Evolutionary conservation across 1,139 yeast species (phyloP).

Genomic region (Debaryomycetaceae sp.): DNA sequence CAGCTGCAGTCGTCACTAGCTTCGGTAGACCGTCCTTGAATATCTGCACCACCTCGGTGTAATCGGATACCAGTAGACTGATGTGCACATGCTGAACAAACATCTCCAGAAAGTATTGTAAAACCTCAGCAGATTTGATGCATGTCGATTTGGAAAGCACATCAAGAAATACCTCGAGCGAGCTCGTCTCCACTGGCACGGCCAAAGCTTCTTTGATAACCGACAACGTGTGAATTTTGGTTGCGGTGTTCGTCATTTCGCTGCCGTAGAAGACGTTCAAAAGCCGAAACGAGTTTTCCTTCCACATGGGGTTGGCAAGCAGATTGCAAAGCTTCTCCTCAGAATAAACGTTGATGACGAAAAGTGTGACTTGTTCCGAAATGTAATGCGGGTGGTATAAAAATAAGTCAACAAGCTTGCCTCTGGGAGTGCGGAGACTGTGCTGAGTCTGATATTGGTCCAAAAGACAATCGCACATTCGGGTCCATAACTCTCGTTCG

Average conservation of each 20-base stretch:
- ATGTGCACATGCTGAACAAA: background rate
- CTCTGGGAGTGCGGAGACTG: conserved; percentile 42
- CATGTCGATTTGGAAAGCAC: conserved; percentile 23
- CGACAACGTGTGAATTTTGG: conserved; percentile 37
- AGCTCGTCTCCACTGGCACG: conserved; percentile 25
- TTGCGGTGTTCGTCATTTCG: conserved; percentile 15
- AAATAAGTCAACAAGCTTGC: conserved; percentile 41
- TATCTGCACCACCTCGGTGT: conserved; percentile 6
- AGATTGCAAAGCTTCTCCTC: conserved; percentile 44
- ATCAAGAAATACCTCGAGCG: conserved; percentile 26
- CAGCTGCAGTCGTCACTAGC: background rate
- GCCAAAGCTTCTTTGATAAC: conserved; percentile 42
- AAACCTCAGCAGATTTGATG: conserved; percentile 28
- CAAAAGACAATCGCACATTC: conserved; percentile 35
- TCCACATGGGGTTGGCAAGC: conserved; percentile 48
- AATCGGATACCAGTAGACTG: background rate
- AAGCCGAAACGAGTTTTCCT: conserved; percentile 40
- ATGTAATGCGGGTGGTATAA: conserved; percentile 33
- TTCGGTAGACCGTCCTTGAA: background rate
- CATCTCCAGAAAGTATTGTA: conserved; percentile 12
- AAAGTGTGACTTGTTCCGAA: conserved; percentile 31
- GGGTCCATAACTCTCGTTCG: conserved; percentile 29
- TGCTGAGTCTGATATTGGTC: conserved; percentile 25
- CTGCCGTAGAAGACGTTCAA: conserved; percentile 42
- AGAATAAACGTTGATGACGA: conserved; percentile 44